A percentile compares a stretch with the other conserved stretches of the same genome.
These are phyloP conservation scores for Meyerozyma carpophila DNA, from an alignment of 1,139 yeast species.

Conservation along the genomic window DNA sequence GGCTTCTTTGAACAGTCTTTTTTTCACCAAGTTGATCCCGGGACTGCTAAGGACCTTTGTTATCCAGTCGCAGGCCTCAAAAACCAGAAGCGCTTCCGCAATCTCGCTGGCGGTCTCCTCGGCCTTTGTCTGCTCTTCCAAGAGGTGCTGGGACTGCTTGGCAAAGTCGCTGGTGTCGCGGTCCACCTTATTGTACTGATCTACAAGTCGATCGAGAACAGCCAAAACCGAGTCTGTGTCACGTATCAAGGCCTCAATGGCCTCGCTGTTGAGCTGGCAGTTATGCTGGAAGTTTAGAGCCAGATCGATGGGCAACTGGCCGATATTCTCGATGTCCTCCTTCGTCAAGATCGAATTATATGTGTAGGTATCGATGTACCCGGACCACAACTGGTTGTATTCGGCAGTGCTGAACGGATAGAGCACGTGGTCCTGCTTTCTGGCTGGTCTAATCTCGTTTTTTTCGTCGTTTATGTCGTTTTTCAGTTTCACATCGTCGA, in stretches of 20 bases:
- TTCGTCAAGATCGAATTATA: constrained; percentile 31
- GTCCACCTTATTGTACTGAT: constrained; percentile 51
- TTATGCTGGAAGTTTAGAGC: constrained; percentile 36
- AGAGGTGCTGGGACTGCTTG: constrained; percentile 47
- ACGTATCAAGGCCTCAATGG: constrained; percentile 29
- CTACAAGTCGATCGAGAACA: constrained; percentile 38
- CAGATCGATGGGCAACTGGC: constrained; percentile 24
- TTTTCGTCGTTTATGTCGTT: background rate
- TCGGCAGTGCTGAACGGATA: constrained; percentile 39
- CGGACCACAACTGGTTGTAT: constrained; percentile 24
- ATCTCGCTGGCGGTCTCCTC: constrained; percentile 43
- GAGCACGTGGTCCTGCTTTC: constrained; percentile 5
- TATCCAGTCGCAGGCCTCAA: constrained; percentile 67
- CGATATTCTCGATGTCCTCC: constrained; percentile 26
- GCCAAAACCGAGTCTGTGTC: constrained; percentile 39
- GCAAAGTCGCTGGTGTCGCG: constrained; percentile 63
- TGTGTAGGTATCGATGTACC: constrained; percentile 29
- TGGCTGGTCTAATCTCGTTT: background rate
- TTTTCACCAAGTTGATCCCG: constrained; percentile 59
- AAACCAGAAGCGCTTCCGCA: constrained; percentile 49
- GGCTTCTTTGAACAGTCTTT: constrained; percentile 49
- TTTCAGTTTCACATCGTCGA: background rate
- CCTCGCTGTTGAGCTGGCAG: constrained; percentile 28
- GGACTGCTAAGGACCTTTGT: constrained; percentile 60
- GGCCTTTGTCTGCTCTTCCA: constrained; percentile 46